Base-by-base conservation (phyloP, 768 basidiomycete genomes). In the Lactarius sanguifluus region DNA sequence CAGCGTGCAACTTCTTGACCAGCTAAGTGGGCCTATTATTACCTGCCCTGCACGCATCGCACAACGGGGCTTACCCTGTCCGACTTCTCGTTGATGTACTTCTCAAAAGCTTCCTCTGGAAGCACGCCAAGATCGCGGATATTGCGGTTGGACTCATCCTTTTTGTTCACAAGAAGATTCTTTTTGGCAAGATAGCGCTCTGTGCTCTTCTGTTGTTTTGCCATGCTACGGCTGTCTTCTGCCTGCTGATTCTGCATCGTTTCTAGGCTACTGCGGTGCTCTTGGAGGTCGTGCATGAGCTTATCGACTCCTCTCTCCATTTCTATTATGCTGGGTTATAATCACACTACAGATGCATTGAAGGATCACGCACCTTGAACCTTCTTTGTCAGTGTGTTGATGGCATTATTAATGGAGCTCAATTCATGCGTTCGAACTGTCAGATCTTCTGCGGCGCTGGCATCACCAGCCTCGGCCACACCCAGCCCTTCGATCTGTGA, bases 81-180 rank as follows among this genome's bases (percentile, higher is more conserved):
- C n/a, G 92, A 83, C 73, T 91, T 89, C 70, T 92, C 91, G 57
- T 83, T 87, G 12, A 89, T 90, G 73, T 98, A 96, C 77, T 98
- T 98, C 74, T 93, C 89, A 72, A 96, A 98, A 0, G 97, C 97
- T 76, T 98, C 96, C 77, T 98, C 96, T 0, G 97, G 97, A 18
- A 98, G 78, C 0, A 98, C 95, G 41, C 97, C 97, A 15, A 99
- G 84, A 72, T 98, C 97, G 58, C 97, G 88, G 69, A 98, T 97
- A 75, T 91, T 95, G 72, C 94, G 86, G 74, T 92, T 96, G 74
- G 94, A 96, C 72, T 98, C 96, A 65, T 98, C 96, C 75, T 93
- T 94, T 56, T 95, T 86, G 45, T 83, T 83, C 25, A 84, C 71
- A 16, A 98, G 81, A 81, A 97, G 91, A 75, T 94, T 91, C 47